These are phyloP conservation scores for Asclepias syriaca DNA, from an alignment of 257 asterid species.

Conservation along the genomic window DNA sequence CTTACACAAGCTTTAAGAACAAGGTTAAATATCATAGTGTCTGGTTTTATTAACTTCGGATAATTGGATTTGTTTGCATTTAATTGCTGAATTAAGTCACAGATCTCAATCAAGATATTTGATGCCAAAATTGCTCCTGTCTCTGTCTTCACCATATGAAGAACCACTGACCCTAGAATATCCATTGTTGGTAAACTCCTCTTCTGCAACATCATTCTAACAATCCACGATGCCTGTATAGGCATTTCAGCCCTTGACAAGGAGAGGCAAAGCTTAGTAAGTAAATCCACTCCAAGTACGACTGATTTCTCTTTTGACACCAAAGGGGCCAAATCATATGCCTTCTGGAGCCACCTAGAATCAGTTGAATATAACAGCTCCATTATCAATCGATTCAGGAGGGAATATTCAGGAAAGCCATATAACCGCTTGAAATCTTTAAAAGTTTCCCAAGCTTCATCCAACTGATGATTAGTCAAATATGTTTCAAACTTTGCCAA, in stretches of 20 bases:
- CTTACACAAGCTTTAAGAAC: constrained; percentile 77
- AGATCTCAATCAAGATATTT: constrained; percentile 62
- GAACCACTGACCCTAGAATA: constrained; percentile 38
- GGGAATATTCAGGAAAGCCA: constrained; percentile 56
- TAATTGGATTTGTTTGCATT: constrained; percentile 30
- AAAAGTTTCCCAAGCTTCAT: constrained; percentile 64
- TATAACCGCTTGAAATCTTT: constrained; percentile 49
- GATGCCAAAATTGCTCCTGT: constrained; percentile 56
- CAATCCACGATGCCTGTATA: constrained; percentile 40
- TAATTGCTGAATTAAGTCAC: constrained; percentile 25
- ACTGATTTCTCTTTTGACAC: constrained; percentile 48
- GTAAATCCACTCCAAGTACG: constrained; percentile 37
- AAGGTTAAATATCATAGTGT: constrained; percentile 57
- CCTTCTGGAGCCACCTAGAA: constrained; percentile 53
- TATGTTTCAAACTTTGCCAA: constrained; percentile 50
- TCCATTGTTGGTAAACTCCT: constrained; percentile 43
- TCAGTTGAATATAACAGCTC: constrained; percentile 61
- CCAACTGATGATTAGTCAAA: constrained; percentile 54
- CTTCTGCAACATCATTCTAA: constrained; percentile 55
- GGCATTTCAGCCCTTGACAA: constrained; percentile 77
- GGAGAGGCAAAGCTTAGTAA: constrained; percentile 60
- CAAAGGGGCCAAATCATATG: constrained; percentile 44
- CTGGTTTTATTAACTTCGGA: constrained; percentile 40
- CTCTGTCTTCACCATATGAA: constrained; percentile 73
- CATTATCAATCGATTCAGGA: constrained; percentile 44